Percentiles rank a stretch among this genome's conserved stretches.
Evolutionary conservation across 805 yeast species (phyloP).

Genomic region (Metschnikowia corniflorae): DNA sequence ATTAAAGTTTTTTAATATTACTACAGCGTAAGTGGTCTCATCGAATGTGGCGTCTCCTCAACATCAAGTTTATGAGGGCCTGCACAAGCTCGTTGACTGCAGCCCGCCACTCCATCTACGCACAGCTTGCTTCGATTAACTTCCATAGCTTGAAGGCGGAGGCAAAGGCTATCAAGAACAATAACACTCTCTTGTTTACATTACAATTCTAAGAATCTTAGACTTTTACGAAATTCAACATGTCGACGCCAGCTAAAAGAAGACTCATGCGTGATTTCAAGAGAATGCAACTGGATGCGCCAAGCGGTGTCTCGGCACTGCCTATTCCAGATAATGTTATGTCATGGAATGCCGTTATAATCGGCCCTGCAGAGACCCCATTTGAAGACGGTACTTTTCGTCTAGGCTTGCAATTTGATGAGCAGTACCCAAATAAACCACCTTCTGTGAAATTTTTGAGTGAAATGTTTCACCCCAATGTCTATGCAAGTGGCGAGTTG

Average conservation of each 20-base stretch:
- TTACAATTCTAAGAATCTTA: too few relatives aligned
- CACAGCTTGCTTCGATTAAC: too few relatives aligned
- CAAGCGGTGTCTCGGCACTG: slow-evolving; percentile 96
- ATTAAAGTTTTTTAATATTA: too few relatives aligned
- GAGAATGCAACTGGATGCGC: slow-evolving; percentile 96
- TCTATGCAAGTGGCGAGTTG: slow-evolving; percentile 90
- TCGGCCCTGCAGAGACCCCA: slow-evolving; percentile 97
- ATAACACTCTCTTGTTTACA: too few relatives aligned
- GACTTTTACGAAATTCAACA: slow-evolving; percentile 22
- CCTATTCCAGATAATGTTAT: slow-evolving; percentile 96
- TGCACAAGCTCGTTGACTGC: too few relatives aligned
- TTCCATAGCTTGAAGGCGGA: too few relatives aligned
- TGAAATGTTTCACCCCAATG: slow-evolving; percentile 98
- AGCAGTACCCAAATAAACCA: slow-evolving; percentile 96
- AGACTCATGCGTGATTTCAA: slow-evolving; percentile 98
- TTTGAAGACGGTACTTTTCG: slow-evolving; percentile 97
- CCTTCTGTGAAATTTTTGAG: slow-evolving; percentile 88
- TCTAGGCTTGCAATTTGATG: slow-evolving; percentile 82
- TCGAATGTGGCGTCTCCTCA: too few relatives aligned
- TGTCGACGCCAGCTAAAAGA: slow-evolving; percentile 99
- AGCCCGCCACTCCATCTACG: too few relatives aligned
- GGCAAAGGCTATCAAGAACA: too few relatives aligned
- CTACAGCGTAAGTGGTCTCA: too few relatives aligned
- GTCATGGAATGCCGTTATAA: slow-evolving; percentile 97
- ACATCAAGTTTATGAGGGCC: too few relatives aligned